phyloP scores from a whole-genome alignment of 1,284 basidiomycete genomes.

The Pseudozyma sp. region DNA sequence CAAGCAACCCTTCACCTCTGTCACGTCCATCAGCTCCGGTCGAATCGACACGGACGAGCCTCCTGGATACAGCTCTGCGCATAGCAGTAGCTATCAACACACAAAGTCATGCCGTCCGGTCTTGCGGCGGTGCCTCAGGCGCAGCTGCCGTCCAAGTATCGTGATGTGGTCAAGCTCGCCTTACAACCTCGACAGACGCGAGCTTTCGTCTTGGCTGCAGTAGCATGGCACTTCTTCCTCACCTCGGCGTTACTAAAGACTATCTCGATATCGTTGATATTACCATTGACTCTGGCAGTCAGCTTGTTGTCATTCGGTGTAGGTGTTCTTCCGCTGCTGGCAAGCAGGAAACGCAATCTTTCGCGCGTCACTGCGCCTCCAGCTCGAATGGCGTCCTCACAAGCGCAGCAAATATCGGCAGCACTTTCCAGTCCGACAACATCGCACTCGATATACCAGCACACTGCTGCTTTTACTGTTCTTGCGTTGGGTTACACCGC shows the following conservation, averaged over 20 bases:
- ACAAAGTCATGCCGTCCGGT: conserved; percentile 28
- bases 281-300: conserved; percentile 13
- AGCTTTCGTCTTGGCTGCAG: conserved; percentile 41
- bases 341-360: conserved; percentile 37
- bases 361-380: conserved; percentile 15
- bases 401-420: conserved; percentile 18
- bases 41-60: background rate
- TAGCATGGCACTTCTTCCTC: conserved; percentile 37
- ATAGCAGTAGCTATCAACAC: background rate
- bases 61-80: background rate
- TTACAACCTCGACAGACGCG: conserved; percentile 56
- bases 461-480: conserved; percentile 24
- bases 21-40: background rate
- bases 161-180: conserved; percentile 49
- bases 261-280: conserved; percentile 12
- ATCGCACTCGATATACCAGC: conserved; percentile 8
- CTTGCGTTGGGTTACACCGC: conserved; percentile 26
- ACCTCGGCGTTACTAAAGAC: conserved; percentile 24
- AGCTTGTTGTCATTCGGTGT: conserved; percentile 31
- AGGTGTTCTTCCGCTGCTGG: conserved; percentile 39
- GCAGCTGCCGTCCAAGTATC: conserved; percentile 45
- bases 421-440: conserved; percentile 10
- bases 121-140: conserved; percentile 43
- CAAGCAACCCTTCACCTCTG: background rate
- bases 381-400: conserved; percentile 7